A percentile compares a stretch with the other conserved stretches of the same genome.
These are phyloP conservation scores for Penicillium psychrosexuale DNA, from an alignment of 2,329 filamentous ascomycete genomes.

Conservation along the genomic window DNA sequence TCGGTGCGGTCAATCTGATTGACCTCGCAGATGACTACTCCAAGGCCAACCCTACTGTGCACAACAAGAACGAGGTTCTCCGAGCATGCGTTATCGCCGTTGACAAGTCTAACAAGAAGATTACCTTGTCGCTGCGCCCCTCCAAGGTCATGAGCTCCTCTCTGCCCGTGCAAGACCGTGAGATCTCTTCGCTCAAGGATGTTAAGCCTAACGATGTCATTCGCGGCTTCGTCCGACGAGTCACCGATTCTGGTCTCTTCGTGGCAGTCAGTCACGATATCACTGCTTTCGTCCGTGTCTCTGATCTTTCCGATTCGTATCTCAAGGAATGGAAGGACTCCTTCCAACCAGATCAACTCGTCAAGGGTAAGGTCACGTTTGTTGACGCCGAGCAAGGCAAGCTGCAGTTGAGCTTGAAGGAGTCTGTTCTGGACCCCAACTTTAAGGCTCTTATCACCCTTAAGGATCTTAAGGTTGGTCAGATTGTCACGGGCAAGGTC, in stretches of 20 bases:
- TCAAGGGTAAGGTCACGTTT: slow-evolving; percentile 77
- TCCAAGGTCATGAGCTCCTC: slow-evolving; percentile 88
- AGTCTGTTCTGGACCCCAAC: slow-evolving; percentile 74
- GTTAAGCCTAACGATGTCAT: slow-evolving; percentile 74
- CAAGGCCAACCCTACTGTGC: slow-evolving; percentile 69
- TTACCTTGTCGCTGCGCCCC: slow-evolving; percentile 76
- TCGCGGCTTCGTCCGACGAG: slow-evolving; percentile 87
- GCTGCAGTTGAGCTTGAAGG: slow-evolving; percentile 81
- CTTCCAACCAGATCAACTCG: slow-evolving; percentile 84
- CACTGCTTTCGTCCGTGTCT: slow-evolving; percentile 77
- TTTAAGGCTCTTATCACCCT: slow-evolving; percentile 72
- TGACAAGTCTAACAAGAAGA: slow-evolving; percentile 78
- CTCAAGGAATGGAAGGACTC: slow-evolving; percentile 93
- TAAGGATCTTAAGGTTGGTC: slow-evolving; percentile 72
- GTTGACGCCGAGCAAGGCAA: slow-evolving; percentile 68
- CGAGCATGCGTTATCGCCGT: slow-evolving; percentile 81
- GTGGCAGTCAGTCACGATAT: slow-evolving; percentile 77
- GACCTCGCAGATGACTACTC: slow-evolving; percentile 86
- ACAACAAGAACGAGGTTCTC: slow-evolving; percentile 80
- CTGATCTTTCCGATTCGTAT: slow-evolving; percentile 84
- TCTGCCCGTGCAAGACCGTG: slow-evolving; percentile 73
- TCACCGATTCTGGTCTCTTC: slow-evolving; percentile 86
- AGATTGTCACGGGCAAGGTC: slow-evolving; percentile 83
- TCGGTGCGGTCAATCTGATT: slow-evolving; percentile 74
- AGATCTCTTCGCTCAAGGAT: slow-evolving; percentile 69